Evolutionary conservation across 768 basidiomycete species (phyloP).

Genomic region (Chalciporus pseudorubinellus): DNA sequence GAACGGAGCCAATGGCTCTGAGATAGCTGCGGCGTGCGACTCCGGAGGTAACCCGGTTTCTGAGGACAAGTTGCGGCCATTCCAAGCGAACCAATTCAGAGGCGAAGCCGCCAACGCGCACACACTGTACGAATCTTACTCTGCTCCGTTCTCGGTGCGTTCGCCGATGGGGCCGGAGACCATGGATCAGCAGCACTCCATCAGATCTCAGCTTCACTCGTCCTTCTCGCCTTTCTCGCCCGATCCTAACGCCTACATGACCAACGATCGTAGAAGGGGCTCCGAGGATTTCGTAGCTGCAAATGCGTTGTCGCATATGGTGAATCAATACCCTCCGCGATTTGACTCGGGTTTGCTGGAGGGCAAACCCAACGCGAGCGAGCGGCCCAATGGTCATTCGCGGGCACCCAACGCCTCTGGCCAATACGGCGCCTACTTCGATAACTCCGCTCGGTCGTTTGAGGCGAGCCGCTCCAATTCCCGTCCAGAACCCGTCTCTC

Average conservation of each 20-base stretch:
- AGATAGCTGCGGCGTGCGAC: slow-evolving; percentile 10
- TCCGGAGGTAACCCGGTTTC: slow-evolving; percentile 14
- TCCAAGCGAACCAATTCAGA: slow-evolving; percentile 19
- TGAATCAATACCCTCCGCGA: slow-evolving; percentile 51
- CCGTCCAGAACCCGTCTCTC: slow-evolving; percentile 51
- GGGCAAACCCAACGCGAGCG: slow-evolving; percentile 31
- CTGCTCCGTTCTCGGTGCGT: slow-evolving; percentile 15
- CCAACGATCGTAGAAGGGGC: slow-evolving; percentile 35
- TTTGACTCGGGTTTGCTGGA: slow-evolving; percentile 41
- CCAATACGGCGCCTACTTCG: slow-evolving; percentile 46
- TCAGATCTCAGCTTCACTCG: slow-evolving; percentile 19
- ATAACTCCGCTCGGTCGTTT: slow-evolving; percentile 37
- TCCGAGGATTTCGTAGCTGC: slow-evolving; percentile 34
- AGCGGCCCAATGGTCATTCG: slow-evolving; percentile 42
- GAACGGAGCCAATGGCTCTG: slow-evolving; percentile 20
- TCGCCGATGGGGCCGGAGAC: slow-evolving; percentile 14
- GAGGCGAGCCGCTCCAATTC: slow-evolving; percentile 41
- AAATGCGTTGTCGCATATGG: slow-evolving; percentile 47
- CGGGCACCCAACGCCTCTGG: slow-evolving; percentile 46
- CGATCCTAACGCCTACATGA: slow-evolving; percentile 55
- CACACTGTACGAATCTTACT: slow-evolving; percentile 22
- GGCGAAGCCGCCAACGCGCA: slow-evolving; percentile 13
- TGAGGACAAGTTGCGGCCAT: slow-evolving; percentile 26
- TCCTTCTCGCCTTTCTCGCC: slow-evolving; percentile 79
- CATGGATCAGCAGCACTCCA: slow-evolving; percentile 17